Percentiles rank a stretch among this genome's conserved stretches.
Evolutionary conservation across 352 stramenopile genomes (phyloP).

Genomic region (Globisporangium polare): DNA sequence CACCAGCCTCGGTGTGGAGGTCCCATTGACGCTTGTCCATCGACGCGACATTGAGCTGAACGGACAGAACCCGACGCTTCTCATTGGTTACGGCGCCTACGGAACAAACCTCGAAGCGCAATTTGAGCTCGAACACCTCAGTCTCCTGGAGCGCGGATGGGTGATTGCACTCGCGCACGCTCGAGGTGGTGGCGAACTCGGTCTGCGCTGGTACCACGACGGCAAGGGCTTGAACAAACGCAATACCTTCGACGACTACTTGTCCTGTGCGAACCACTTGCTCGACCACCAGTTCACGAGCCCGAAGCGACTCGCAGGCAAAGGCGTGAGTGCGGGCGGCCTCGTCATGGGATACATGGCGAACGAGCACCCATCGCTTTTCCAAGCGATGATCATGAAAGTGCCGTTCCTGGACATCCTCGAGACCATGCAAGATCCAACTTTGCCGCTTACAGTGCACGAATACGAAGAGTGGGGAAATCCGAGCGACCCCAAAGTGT

Average conservation of each 20-base stretch:
- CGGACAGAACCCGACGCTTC: constrained; percentile 72
- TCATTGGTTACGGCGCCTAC: constrained; percentile 89
- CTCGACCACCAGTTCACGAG: constrained; percentile 60
- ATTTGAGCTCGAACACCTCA: constrained; percentile 82
- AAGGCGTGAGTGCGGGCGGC: constrained; percentile 82
- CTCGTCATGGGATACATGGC: constrained; percentile 86
- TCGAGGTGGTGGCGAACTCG: constrained; percentile 86
- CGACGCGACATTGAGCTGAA: constrained; percentile 45
- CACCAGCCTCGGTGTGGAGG: constrained; percentile 31
- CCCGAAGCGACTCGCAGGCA: constrained; percentile 57
- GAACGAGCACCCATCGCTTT: constrained; percentile 73
- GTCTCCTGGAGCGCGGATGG: constrained; percentile 84
- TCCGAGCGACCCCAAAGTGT: constrained; percentile 34
- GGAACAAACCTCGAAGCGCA: constrained; percentile 83
- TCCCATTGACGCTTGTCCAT: constrained; percentile 80
- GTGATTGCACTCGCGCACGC: constrained; percentile 88
- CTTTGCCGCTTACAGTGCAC: constrained; percentile 84
- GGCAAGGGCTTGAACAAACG: constrained; percentile 78
- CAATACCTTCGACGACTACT: constrained; percentile 86
- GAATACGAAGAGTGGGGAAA: constrained; percentile 93
- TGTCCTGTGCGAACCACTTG: constrained; percentile 61
- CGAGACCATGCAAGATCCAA: constrained; percentile 83
- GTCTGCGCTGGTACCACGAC: constrained; percentile 83
- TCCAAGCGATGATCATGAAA: constrained; percentile 78
- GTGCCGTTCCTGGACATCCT: constrained; percentile 90